Conservation (phyloP, 768 basidiomycete genomes). For the Candolleomyces eurysporus region DNA sequence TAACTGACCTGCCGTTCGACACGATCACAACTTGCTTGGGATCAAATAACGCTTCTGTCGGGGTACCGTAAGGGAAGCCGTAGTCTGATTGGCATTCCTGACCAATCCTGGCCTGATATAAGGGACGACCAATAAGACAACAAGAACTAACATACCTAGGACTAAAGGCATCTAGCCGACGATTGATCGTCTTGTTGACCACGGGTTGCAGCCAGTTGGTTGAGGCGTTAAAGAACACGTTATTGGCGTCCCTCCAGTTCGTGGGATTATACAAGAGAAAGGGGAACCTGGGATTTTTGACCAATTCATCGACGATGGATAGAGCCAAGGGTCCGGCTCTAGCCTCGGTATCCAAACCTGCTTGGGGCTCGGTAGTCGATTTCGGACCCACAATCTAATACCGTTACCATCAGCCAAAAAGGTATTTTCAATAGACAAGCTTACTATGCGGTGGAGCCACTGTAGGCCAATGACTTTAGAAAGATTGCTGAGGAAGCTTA, state of each 20-base stretch:
- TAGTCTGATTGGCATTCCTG: constrained; percentile 35
- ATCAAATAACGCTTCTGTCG: constrained; percentile 47
- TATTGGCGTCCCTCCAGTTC: constrained; percentile 46
- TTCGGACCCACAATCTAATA: constrained; percentile 53
- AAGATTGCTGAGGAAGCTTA: not conserved
- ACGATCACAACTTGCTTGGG: constrained; percentile 52
- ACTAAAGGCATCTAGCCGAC: constrained; percentile 49
- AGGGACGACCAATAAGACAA: not conserved
- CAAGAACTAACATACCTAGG: constrained; percentile 32
- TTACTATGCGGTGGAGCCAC: constrained; percentile 48
- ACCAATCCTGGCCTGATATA: constrained; percentile 34
- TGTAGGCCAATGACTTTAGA: constrained; percentile 12
- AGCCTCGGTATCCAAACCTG: constrained; percentile 53
- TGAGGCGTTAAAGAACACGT: constrained; percentile 38
- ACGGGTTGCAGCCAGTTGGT: constrained; percentile 50
- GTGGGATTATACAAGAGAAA: constrained; percentile 52
- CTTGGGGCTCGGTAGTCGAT: constrained; percentile 49
- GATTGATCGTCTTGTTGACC: constrained; percentile 45
- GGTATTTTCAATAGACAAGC: constrained; percentile 11
- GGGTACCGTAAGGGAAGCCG: constrained; percentile 30
- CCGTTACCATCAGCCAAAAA: not conserved
- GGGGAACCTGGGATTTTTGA: constrained; percentile 38
- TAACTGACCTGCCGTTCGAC: constrained; percentile 46
- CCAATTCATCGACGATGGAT: constrained; percentile 43
- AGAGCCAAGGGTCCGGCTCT: constrained; percentile 51